Evolutionary conservation across 306 rosid genomes (phyloP), one percentile per base, ranked within the genome.

Genomic region (Quillaja saponaria): DNA sequence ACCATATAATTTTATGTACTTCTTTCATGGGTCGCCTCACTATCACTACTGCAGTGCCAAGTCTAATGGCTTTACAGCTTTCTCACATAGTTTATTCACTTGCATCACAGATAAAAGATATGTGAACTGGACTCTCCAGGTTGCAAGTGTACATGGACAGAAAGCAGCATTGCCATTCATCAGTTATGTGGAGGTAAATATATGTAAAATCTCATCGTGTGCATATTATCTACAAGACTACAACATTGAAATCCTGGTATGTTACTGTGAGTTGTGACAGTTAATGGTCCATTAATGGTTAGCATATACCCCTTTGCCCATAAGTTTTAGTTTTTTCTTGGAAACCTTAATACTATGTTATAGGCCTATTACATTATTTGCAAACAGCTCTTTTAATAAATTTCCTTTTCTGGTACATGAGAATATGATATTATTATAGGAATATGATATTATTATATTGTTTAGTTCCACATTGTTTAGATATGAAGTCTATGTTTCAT

Each of bases 81-180:
- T n/a, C n/a, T n/a, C n/a, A n/a, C n/a, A n/a, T n/a, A n/a, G n/a
- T n/a, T n/a, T 64, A 38, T 78, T 71, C 49, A 7, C 76, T 78
- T 77, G 74, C 56, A 65, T 70, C 66, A 45, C 94, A 92, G 96
- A 92, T 84, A 76, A 80, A 80, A 84, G 72, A 75, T 80, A 77
- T 75, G 94, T 89, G 71, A 89, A 86, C 80, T 92, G 96, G 99
- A 86, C 82, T 54, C 95, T 92, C 75, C 95, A 94, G 49, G 58
- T 92, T 35, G 84, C 82, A 49, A 88, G 99, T 67, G 76, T 76
- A 45, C 96, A 92, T 66, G 88, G 88, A 54, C 86, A 55, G 53
- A 89, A 84, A 80, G 95, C 99, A 58, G 69, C 85, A 54, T 76
- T 92, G 73, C 85, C 96, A 13, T 92, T 88, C 83, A 60, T 92